Percentiles rank a stretch among this genome's conserved stretches.
These are phyloP conservation scores for Solanum piurae DNA, from an alignment of 257 asterid genomes.

Conservation along the genomic window DNA sequence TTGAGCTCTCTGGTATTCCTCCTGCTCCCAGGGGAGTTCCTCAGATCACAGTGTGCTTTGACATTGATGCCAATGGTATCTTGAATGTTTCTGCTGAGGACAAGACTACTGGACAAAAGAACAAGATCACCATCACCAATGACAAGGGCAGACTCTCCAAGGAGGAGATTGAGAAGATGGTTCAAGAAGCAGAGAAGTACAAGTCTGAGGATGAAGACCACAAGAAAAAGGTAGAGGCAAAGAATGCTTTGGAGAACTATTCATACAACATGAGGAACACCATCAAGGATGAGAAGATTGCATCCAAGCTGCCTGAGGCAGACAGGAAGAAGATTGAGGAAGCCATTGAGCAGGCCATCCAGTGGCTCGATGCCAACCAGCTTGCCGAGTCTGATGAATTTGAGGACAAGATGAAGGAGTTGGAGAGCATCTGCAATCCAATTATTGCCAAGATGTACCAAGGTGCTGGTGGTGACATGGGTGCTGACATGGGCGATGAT, in stretches of 20 bases:
- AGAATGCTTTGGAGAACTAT: constrained; percentile 71
- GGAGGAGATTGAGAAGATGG: constrained; percentile 87
- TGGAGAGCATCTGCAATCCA: neutral
- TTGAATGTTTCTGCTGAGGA: constrained; percentile 79
- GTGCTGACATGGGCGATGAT: constrained; percentile 40
- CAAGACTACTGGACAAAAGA: constrained; percentile 86
- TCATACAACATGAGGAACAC: constrained; percentile 95
- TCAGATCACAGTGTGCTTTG: constrained; percentile 77
- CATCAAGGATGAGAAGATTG: constrained; percentile 65
- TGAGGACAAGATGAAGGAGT: constrained; percentile 27
- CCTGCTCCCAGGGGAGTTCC: constrained; percentile 88
- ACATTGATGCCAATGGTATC: constrained; percentile 76
- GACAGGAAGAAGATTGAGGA: constrained; percentile 27
- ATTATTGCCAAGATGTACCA: constrained; percentile 4
- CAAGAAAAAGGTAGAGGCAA: constrained; percentile 78
- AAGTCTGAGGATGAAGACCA: constrained; percentile 81
- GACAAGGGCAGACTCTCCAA: constrained; percentile 77
- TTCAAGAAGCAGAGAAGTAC: constrained; percentile 77
- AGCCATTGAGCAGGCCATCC: constrained; percentile 16
- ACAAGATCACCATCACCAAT: constrained; percentile 78
- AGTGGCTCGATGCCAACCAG: constrained; percentile 27
- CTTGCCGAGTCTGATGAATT: constrained; percentile 22
- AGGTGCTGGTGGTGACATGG: constrained; percentile 28
- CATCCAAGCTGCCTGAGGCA: constrained; percentile 35
- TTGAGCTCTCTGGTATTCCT: constrained; percentile 79